Evolutionary conservation across 2,329 filamentous ascomycete genomes (phyloP).

Genomic region (Sporothrix pallida): DNA sequence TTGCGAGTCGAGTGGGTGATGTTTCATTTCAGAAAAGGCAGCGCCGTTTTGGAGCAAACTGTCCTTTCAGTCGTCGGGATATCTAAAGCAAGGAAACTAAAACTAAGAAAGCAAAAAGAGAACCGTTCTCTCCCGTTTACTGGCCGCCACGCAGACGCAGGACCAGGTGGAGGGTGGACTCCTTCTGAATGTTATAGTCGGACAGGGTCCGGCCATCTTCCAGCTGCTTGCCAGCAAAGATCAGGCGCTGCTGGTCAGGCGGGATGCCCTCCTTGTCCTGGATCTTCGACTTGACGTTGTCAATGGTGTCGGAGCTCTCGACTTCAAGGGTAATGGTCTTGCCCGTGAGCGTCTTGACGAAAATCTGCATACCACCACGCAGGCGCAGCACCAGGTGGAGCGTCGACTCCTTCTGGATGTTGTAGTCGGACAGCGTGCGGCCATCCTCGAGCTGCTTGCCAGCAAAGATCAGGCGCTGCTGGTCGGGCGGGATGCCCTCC

Average conservation of each 20-base stretch:
- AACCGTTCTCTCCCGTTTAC: neutral
- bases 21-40: constrained; percentile 24
- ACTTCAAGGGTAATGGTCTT: constrained; percentile 74
- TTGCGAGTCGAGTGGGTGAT: neutral
- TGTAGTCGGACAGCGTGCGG: constrained; percentile 90
- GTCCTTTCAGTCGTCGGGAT: constrained; percentile 15
- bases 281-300: constrained; percentile 74
- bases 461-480: constrained; percentile 91
- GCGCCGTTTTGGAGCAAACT: neutral
- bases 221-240: constrained; percentile 73
- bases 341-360: constrained; percentile 73
- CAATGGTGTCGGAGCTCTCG: constrained; percentile 71
- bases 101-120: neutral
- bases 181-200: constrained; percentile 90
- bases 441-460: constrained; percentile 94
- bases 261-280: constrained; percentile 76
- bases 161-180: constrained; percentile 73
- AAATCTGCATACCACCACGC: constrained; percentile 79
- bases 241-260: constrained; percentile 72
- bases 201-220: constrained; percentile 80
- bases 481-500: constrained; percentile 92
- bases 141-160: constrained; percentile 71
- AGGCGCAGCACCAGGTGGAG: constrained; percentile 81
- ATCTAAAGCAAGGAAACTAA: constrained; percentile 30
- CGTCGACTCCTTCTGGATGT: constrained; percentile 92